Evolutionary conservation across 31 red algal species (phyloP).

Genomic region (Asparagopsis taxiformis): DNA sequence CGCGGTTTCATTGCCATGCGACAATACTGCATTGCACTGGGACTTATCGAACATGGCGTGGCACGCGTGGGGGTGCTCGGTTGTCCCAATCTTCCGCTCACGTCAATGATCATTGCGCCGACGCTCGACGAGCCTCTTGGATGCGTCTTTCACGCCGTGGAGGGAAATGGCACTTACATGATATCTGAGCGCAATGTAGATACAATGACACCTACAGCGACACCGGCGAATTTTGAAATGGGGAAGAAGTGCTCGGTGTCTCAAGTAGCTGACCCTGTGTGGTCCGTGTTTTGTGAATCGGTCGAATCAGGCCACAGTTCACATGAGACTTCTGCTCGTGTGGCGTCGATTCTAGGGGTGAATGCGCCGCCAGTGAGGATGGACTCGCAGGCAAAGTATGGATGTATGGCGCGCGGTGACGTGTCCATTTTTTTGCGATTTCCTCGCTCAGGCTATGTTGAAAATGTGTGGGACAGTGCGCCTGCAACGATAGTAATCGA

Average conservation of each 20-base stretch:
- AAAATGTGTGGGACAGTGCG: constrained; percentile 99
- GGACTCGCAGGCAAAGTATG: constrained; percentile 96
- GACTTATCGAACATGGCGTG: constrained; percentile 58
- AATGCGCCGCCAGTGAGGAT: constrained; percentile 66
- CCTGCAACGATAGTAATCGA: constrained; percentile 83
- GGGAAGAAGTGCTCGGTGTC: constrained; percentile 33
- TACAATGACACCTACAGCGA: background rate
- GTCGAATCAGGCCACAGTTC: constrained; percentile 84
- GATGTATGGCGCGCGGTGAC: constrained; percentile 87
- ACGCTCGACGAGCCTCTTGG: background rate
- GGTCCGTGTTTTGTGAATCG: constrained; percentile 75
- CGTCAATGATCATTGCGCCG: background rate
- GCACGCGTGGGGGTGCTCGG: constrained; percentile 82
- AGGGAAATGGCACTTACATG: constrained; percentile 47
- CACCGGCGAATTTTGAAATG: background rate
- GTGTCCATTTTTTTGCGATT: constrained; percentile 92
- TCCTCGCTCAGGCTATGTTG: constrained; percentile 81
- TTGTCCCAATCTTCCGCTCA: constrained; percentile 77
- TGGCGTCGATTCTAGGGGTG: constrained; percentile 78
- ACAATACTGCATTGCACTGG: constrained; percentile 96
- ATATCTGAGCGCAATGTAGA: constrained; percentile 19
- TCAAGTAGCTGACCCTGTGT: constrained; percentile 44
- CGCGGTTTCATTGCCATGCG: constrained; percentile 83
- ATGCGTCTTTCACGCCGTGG: constrained; percentile 65
- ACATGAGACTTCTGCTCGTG: constrained; percentile 64